These are phyloP conservation scores for Papiliotrema fonsecae DNA, from an alignment of 1,284 basidiomycete species.

Conservation along the genomic window DNA sequence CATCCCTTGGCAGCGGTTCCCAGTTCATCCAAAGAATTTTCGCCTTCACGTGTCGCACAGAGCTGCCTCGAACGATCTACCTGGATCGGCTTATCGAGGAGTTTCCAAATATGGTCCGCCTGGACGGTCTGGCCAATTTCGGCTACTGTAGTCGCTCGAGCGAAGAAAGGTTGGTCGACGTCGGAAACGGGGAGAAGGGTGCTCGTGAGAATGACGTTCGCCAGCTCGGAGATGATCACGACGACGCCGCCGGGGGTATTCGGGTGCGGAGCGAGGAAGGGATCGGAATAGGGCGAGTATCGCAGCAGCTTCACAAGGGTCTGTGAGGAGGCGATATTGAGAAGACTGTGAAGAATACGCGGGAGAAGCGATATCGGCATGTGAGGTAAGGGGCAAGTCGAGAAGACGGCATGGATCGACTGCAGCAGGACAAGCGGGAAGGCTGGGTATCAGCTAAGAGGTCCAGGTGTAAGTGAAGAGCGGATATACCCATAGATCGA, in stretches of 20 bases:
- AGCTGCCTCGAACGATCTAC: constrained; percentile 5
- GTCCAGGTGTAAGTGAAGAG: constrained; percentile 6
- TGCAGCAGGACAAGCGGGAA: constrained; percentile 31
- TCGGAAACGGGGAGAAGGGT: constrained; percentile 20
- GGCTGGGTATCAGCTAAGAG: constrained; percentile 7
- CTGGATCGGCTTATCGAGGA: constrained; percentile 17
- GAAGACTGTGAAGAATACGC: constrained; percentile 13
- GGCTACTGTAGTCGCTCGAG: neutral
- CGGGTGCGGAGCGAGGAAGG: constrained; percentile 31
- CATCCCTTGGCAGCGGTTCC: constrained; percentile 24
- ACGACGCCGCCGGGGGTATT: constrained; percentile 28
- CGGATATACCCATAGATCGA: constrained; percentile 8
- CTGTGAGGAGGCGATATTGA: constrained; percentile 21
- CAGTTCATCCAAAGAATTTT: constrained; percentile 7
- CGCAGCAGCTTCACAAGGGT: constrained; percentile 33
- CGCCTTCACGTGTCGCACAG: neutral
- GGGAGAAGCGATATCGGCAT: constrained; percentile 15
- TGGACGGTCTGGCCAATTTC: constrained; percentile 10
- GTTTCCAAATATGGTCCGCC: constrained; percentile 20
- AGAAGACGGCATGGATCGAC: constrained; percentile 24
- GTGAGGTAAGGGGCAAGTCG: constrained; percentile 24
- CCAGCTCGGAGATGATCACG: constrained; percentile 31
- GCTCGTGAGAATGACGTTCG: constrained; percentile 33
- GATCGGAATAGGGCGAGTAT: constrained; percentile 8
- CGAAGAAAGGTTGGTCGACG: constrained; percentile 18